Conservation (phyloP, 2,329 filamentous ascomycete genomes). For the Ophidiomyces ophidiicola region DNA sequence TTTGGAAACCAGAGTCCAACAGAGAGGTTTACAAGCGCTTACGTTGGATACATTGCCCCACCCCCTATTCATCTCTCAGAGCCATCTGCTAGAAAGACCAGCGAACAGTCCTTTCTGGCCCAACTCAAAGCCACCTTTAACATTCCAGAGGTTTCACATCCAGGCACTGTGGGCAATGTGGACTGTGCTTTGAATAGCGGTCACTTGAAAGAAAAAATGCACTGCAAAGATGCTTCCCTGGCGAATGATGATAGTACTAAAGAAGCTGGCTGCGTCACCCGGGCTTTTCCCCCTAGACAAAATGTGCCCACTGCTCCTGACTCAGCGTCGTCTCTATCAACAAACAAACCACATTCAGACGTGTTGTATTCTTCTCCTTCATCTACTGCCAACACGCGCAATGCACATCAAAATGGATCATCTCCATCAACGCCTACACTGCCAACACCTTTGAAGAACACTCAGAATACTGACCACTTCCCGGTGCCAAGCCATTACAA, state of each 20-base stretch:
- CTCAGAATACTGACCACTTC: not conserved
- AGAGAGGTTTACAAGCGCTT: no score
- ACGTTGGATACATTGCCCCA: no score
- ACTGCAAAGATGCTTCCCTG: not conserved
- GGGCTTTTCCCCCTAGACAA: slow-evolving; percentile 6
- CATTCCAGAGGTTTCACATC: slow-evolving; percentile 4
- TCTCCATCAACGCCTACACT: slow-evolving; percentile 1
- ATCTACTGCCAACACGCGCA: not conserved
- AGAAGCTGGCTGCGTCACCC: not conserved
- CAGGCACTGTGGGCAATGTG: not conserved
- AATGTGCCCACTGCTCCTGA: not conserved
- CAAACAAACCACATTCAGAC: not conserved
- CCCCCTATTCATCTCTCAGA: not conserved
- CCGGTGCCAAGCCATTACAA: not conserved
- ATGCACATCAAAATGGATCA: not conserved
- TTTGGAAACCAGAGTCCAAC: not conserved
- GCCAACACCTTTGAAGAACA: not conserved
- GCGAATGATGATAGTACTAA: slow-evolving; percentile 1
- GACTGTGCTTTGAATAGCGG: not conserved
- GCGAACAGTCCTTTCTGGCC: slow-evolving; percentile 6
- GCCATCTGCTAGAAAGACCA: not conserved
- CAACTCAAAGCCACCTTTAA: slow-evolving; percentile 12
- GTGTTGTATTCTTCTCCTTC: slow-evolving; percentile 4
- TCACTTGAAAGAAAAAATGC: not conserved
- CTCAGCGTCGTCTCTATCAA: not conserved